Conservation (phyloP, 148 eudicot species). For the Cornus suecica region DNA sequence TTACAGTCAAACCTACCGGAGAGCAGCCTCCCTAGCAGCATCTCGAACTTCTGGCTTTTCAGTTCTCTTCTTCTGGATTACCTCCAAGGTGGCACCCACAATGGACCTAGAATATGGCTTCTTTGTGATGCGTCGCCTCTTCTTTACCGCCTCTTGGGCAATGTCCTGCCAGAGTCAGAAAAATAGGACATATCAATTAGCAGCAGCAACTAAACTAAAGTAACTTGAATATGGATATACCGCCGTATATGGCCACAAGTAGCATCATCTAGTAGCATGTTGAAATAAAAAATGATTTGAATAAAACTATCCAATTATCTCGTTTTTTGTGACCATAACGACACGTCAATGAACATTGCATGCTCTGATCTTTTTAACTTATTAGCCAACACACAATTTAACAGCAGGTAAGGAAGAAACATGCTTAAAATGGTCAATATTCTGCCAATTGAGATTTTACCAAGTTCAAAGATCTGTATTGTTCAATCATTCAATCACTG, state of each 20-base stretch:
- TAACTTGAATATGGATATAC: too few species aligned
- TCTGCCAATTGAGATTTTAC: neutral
- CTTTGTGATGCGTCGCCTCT: slow-evolving; percentile 32
- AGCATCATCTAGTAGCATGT: neutral
- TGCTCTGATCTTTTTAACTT: neutral
- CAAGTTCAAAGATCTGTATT: neutral
- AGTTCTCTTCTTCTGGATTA: slow-evolving; percentile 30
- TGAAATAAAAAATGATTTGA: neutral
- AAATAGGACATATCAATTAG: neutral
- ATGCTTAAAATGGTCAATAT: neutral
- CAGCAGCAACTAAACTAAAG: too few species aligned
- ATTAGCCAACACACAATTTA: neutral
- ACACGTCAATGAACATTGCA: neutral
- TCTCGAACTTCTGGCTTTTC: slow-evolving; percentile 35
- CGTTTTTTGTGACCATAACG: neutral
- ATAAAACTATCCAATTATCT: neutral
- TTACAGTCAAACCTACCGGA: slow-evolving; percentile 7
- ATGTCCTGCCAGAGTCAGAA: slow-evolving; percentile 18
- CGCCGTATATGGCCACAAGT: neutral
- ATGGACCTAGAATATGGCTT: slow-evolving; percentile 36
- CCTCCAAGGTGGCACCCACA: slow-evolving; percentile 39
- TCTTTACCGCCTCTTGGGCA: slow-evolving; percentile 29
- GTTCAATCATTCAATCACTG: neutral
- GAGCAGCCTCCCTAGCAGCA: slow-evolving; percentile 35
- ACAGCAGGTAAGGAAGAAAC: neutral